These are phyloP conservation scores for Pseudogymnoascus sp. DNA, from an alignment of 2,329 filamentous ascomycete species.

Conservation along the genomic window DNA sequence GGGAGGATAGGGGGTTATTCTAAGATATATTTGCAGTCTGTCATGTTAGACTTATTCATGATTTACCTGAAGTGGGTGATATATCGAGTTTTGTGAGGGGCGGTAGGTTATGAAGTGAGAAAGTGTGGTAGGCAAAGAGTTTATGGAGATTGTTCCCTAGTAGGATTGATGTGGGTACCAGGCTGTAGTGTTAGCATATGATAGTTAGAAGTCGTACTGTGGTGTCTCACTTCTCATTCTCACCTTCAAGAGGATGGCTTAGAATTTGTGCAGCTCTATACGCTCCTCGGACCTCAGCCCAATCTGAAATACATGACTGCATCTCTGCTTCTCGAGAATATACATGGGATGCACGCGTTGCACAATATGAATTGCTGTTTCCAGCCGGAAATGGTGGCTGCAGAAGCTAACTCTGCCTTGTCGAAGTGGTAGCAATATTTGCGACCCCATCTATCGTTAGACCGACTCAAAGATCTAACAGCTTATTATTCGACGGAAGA, in stretches of 20 bases:
- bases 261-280: conserved; percentile 32
- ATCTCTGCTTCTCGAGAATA: conserved; percentile 26
- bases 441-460: conserved; percentile 22
- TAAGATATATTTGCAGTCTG: too few species aligned
- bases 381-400: conserved; percentile 19
- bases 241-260: conserved; percentile 33
- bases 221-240: conserved; percentile 33
- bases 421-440: conserved; percentile 24
- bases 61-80: too few species aligned
- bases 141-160: too few species aligned
- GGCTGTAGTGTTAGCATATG: too few species aligned
- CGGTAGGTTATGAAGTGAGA: too few species aligned
- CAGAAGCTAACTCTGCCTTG: conserved; percentile 20
- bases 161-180: too few species aligned
- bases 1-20: too few species aligned
- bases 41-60: too few species aligned
- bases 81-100: too few species aligned
- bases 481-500: conserved; percentile 13
- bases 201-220: conserved; percentile 28
- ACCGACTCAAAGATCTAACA: conserved; percentile 20
- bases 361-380: conserved; percentile 13
- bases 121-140: too few species aligned
- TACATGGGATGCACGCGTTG: conserved; percentile 22
- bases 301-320: conserved; percentile 27
- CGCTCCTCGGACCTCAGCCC: conserved; percentile 32